Evolutionary conservation across 1,284 basidiomycete species (phyloP).

Genomic region (Sporisorium scitamineum): DNA sequence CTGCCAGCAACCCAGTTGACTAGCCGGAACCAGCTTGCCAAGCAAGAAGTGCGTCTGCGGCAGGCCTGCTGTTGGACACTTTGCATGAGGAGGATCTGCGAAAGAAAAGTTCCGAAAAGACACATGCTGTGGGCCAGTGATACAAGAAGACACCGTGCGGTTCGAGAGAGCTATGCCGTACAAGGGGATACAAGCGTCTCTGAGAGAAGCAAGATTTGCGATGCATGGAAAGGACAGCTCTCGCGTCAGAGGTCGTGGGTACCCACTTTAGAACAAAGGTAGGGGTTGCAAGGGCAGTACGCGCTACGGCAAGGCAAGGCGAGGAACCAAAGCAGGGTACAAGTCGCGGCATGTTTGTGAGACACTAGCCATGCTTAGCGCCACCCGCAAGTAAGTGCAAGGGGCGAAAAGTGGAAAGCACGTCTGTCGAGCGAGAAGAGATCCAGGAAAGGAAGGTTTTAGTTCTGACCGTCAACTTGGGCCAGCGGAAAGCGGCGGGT

Average conservation of each 20-base stretch:
- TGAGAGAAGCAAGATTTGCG: constrained; percentile 1
- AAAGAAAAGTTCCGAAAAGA: constrained; percentile 39
- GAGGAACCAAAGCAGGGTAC: constrained; percentile 15
- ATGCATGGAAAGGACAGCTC: constrained; percentile 14
- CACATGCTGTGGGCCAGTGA: constrained; percentile 1
- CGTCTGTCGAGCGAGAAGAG: neutral
- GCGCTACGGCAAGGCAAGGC: constrained; percentile 20
- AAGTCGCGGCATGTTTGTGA: constrained; percentile 20
- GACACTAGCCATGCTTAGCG: constrained; percentile 6
- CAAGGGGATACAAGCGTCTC: neutral
- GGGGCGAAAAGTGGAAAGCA: neutral
- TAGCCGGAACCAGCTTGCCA: neutral
- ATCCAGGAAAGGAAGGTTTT: neutral
- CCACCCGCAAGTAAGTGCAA: neutral
- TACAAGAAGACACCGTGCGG: neutral
- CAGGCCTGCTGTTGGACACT: neutral
- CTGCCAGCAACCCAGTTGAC: neutral
- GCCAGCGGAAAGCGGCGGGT: neutral
- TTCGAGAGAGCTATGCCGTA: neutral
- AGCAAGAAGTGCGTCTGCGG: neutral
- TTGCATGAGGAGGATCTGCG: constrained; percentile 9
- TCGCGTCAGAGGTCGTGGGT: constrained; percentile 24
- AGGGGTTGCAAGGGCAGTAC: constrained; percentile 17
- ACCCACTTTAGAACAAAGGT: constrained; percentile 22
- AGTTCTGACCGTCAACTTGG: neutral